Percentiles rank a stretch among this genome's conserved stretches.
phyloP scores from a whole-genome alignment of 1,139 yeast genomes.

The Zygotorulaspora mrakii region DNA sequence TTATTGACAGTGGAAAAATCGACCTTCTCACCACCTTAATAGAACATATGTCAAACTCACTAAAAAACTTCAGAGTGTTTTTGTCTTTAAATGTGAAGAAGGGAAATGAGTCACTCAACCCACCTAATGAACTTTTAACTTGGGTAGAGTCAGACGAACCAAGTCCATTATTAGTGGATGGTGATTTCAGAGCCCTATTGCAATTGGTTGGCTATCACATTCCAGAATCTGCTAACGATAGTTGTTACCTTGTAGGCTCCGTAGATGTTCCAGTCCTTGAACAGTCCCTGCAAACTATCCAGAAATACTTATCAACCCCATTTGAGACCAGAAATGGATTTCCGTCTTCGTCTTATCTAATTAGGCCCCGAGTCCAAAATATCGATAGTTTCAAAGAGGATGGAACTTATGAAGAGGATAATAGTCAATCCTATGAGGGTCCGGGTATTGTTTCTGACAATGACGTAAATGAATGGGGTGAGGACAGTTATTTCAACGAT shows the following conservation, averaged over 20 bases:
- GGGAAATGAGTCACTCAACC: slow-evolving; percentile 13
- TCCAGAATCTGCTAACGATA: slow-evolving; percentile 23
- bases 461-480: slow-evolving; percentile 21
- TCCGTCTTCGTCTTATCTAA: slow-evolving; percentile 29
- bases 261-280: slow-evolving; percentile 19
- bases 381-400: slow-evolving; percentile 15
- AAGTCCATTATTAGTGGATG: slow-evolving; percentile 25
- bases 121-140: slow-evolving; percentile 15
- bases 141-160: slow-evolving; percentile 7
- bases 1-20: slow-evolving; percentile 33
- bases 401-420: slow-evolving; percentile 24
- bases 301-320: slow-evolving; percentile 28
- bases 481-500: slow-evolving; percentile 31
- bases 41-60: slow-evolving; percentile 19
- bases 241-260: slow-evolving; percentile 25
- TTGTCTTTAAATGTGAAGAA: slow-evolving; percentile 13
- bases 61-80: slow-evolving; percentile 23
- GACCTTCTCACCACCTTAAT: slow-evolving; percentile 24
- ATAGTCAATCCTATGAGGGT: slow-evolving; percentile 24
- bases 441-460: slow-evolving; percentile 19
- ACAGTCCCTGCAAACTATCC: slow-evolving; percentile 18
- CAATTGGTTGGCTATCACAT: slow-evolving; percentile 28
- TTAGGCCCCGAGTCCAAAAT: slow-evolving; percentile 15
- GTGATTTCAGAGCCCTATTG: slow-evolving; percentile 33
- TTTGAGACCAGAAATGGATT: slow-evolving; percentile 34